Percentiles rank a stretch among this genome's conserved stretches.
phyloP scores from a whole-genome alignment of 2,329 filamentous ascomycete genomes.

The Stylonectria norvegica region DNA sequence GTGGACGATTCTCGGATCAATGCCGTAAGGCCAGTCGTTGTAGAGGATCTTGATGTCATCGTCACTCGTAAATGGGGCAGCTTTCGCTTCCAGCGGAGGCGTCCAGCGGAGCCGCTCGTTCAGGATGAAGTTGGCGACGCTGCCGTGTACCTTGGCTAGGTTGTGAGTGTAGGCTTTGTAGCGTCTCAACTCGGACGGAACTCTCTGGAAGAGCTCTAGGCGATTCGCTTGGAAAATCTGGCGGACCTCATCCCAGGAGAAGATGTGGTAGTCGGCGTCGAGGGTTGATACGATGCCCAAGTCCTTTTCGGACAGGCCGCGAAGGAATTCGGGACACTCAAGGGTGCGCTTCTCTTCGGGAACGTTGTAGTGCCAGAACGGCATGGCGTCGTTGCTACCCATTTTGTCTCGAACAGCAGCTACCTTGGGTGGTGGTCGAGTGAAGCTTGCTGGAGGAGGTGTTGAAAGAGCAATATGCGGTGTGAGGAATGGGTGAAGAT shows the following conservation, averaged over 20 bases:
- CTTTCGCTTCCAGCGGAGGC: constrained; percentile 34
- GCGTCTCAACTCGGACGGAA: constrained; percentile 71
- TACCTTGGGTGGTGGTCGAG: neutral
- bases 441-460: neutral
- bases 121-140: constrained; percentile 74
- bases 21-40: constrained; percentile 94
- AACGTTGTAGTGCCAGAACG: constrained; percentile 84
- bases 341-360: constrained; percentile 57
- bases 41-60: constrained; percentile 69
- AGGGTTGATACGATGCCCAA: constrained; percentile 64
- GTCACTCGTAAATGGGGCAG: constrained; percentile 41
- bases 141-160: constrained; percentile 66
- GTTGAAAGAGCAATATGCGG: constrained; percentile 15
- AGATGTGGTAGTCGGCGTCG: constrained; percentile 60
- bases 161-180: constrained; percentile 69
- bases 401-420: constrained; percentile 27
- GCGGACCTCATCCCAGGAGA: constrained; percentile 68
- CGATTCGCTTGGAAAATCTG: constrained; percentile 61
- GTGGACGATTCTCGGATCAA: constrained; percentile 75
- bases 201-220: constrained; percentile 72
- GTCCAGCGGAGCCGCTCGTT: constrained; percentile 68
- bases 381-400: constrained; percentile 38
- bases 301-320: constrained; percentile 64
- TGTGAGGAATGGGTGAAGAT: neutral
- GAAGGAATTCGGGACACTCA: constrained; percentile 70